A percentile compares a stretch with the other conserved stretches of the same genome.
Evolutionary conservation across 1,284 basidiomycete species (phyloP).

Genomic region (Termitomyces sp.): DNA sequence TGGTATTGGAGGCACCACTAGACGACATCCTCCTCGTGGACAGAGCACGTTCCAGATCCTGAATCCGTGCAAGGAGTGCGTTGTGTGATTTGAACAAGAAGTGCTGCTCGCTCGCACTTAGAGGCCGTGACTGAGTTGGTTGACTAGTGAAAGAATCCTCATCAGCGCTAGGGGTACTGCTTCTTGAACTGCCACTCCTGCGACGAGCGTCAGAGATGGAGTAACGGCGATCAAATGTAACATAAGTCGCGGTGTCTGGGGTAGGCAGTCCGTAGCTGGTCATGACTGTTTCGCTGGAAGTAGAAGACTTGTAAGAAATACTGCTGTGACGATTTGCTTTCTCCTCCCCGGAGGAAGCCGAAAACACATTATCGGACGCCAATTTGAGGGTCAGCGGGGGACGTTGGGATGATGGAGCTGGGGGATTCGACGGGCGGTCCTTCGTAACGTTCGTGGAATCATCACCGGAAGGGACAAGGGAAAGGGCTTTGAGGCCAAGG

Average conservation of each 20-base stretch:
- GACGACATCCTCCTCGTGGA: slow-evolving; percentile 41
- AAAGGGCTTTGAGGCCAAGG: slow-evolving; percentile 44
- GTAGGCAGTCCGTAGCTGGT: slow-evolving; percentile 54
- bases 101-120: slow-evolving; percentile 67
- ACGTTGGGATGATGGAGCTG: slow-evolving; percentile 23
- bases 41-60: slow-evolving; percentile 69
- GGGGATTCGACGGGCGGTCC: slow-evolving; percentile 14
- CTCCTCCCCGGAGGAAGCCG: slow-evolving; percentile 19
- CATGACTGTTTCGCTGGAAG: slow-evolving; percentile 29
- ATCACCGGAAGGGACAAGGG: slow-evolving; percentile 34
- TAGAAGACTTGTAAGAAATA: slow-evolving; percentile 57
- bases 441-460: slow-evolving; percentile 22
- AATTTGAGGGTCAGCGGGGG: slow-evolving; percentile 27
- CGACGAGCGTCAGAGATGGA: slow-evolving; percentile 31
- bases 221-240: slow-evolving; percentile 41
- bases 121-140: slow-evolving; percentile 41
- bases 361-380: slow-evolving; percentile 27
- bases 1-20: slow-evolving; percentile 27
- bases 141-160: slow-evolving; percentile 37
- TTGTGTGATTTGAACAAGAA: slow-evolving; percentile 80
- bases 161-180: slow-evolving; percentile 26
- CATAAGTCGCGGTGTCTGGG: slow-evolving; percentile 64
- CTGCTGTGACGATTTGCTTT: slow-evolving; percentile 48
- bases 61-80: slow-evolving; percentile 71
- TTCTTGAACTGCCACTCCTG: slow-evolving; percentile 15